phyloP scores from a whole-genome alignment of 164 flowering plant genomes.

The Magnolia kwangsiensis region DNA sequence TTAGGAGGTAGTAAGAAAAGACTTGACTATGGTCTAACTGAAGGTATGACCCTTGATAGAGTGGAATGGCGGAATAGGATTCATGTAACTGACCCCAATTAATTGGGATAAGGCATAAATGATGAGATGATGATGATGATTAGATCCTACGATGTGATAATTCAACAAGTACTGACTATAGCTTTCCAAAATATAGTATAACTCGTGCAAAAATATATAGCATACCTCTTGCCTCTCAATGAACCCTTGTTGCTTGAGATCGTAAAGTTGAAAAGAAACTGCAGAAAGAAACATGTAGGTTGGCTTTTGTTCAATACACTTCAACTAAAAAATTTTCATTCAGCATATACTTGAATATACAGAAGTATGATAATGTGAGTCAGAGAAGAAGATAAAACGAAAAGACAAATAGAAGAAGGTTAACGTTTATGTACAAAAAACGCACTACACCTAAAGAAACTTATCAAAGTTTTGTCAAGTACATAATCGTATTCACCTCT shows the following conservation, averaged over 20 bases:
- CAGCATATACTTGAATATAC: background rate
- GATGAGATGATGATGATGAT: too few relatives aligned
- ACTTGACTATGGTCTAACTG: too few relatives aligned
- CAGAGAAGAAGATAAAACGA: background rate
- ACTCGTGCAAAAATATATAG: background rate
- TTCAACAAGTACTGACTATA: too few relatives aligned
- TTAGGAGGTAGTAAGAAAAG: too few relatives aligned
- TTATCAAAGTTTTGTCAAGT: background rate
- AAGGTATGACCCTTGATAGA: too few relatives aligned
- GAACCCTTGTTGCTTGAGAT: slow-evolving; percentile 55
- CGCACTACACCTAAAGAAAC: background rate
- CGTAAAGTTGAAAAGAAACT: slow-evolving; percentile 54
- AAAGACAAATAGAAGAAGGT: background rate
- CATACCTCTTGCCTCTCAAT: slow-evolving; percentile 53
- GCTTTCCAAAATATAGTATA: too few relatives aligned
- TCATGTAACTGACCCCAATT: too few relatives aligned
- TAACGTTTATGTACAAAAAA: background rate
- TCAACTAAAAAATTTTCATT: background rate
- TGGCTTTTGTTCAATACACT: background rate
- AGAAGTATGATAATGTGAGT: background rate
- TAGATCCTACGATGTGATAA: too few relatives aligned
- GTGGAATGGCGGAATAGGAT: too few relatives aligned
- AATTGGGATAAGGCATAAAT: too few relatives aligned
- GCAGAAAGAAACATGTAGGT: slow-evolving; percentile 7
- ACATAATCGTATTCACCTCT: background rate